A percentile compares a stretch with the other conserved stretches of the same genome.
Conservation (phyloP, 768 basidiomycete species). For the Sutorius australiensis region DNA sequence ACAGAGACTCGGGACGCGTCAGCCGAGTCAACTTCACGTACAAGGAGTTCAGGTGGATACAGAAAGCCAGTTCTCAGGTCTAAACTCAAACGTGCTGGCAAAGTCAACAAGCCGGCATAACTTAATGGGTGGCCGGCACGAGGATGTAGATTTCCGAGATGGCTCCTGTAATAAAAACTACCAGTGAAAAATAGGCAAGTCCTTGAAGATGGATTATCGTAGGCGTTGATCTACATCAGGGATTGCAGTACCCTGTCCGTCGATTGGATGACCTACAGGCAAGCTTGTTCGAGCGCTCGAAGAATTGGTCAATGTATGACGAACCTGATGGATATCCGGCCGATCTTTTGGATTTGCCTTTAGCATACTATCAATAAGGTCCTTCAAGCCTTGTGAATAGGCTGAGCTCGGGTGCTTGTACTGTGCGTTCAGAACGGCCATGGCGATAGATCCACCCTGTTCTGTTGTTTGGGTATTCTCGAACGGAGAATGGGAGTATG, state of each 20-base stretch:
- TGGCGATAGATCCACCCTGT: slow-evolving; percentile 94
- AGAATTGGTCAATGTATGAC: slow-evolving; percentile 9
- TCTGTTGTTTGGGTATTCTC: slow-evolving; percentile 89
- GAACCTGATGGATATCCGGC: slow-evolving; percentile 82
- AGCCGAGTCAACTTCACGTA: slow-evolving; percentile 1
- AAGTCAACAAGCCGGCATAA: slow-evolving; percentile 5
- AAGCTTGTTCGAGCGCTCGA: slow-evolving; percentile 2
- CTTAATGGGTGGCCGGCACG: not conserved
- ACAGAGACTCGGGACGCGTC: not conserved
- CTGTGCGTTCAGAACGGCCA: slow-evolving; percentile 93
- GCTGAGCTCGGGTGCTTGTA: slow-evolving; percentile 85
- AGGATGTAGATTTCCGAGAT: slow-evolving; percentile 10
- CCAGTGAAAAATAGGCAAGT: not conserved
- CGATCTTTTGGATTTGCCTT: slow-evolving; percentile 78
- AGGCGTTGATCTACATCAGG: slow-evolving; percentile 38
- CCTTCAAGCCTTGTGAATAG: slow-evolving; percentile 81
- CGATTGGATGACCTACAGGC: slow-evolving; percentile 56
- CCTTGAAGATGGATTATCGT: not conserved
- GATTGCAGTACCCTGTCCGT: slow-evolving; percentile 63
- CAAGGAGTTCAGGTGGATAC: not conserved
- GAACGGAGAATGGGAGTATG: slow-evolving; percentile 94
- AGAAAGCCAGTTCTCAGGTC: slow-evolving; percentile 4
- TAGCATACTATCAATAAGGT: slow-evolving; percentile 82
- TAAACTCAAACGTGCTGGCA: not conserved
- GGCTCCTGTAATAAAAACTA: slow-evolving; percentile 6